Evolutionary conservation across 768 basidiomycete species (phyloP).

Genomic region (Termitomyces sp.): DNA sequence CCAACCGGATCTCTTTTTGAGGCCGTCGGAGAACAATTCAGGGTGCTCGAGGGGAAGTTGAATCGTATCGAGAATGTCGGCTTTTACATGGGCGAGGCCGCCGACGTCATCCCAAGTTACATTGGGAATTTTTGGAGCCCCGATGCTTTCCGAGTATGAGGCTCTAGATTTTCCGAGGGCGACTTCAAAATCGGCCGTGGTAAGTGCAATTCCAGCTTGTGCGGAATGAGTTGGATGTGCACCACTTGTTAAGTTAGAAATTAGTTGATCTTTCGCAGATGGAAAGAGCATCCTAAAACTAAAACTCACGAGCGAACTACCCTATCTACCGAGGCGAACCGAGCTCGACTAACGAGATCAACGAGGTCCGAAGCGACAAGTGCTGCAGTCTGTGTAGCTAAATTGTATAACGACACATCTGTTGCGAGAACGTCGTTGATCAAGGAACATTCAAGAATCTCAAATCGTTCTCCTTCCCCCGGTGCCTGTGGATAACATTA

Average conservation of each 20-base stretch:
- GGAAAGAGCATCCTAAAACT: background rate
- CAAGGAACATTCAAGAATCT: conserved; percentile 48
- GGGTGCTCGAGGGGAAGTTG: conserved; percentile 88
- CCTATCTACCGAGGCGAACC: conserved; percentile 48
- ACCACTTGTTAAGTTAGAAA: conserved; percentile 12
- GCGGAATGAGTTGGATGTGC: conserved; percentile 19
- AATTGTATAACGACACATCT: conserved; percentile 66
- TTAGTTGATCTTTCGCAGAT: background rate
- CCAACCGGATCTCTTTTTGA: conserved; percentile 93
- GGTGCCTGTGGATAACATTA: conserved; percentile 52
- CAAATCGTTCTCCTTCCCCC: conserved; percentile 64
- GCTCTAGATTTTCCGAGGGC: conserved; percentile 69
- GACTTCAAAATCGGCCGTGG: conserved; percentile 59
- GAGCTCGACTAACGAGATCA: conserved; percentile 59
- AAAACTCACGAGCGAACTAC: conserved; percentile 30
- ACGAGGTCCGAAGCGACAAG: conserved; percentile 78
- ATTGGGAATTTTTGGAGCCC: conserved; percentile 93
- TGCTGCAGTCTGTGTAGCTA: conserved; percentile 90
- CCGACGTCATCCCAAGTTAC: conserved; percentile 98
- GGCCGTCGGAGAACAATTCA: conserved; percentile 81
- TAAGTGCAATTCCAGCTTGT: conserved; percentile 37
- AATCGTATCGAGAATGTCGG: conserved; percentile 93
- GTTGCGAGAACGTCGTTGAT: conserved; percentile 42
- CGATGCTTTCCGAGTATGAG: conserved; percentile 87
- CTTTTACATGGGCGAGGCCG: conserved; percentile 80